phyloP scores from a whole-genome alignment of 768 basidiomycete species.

The Lepiota venenata region DNA sequence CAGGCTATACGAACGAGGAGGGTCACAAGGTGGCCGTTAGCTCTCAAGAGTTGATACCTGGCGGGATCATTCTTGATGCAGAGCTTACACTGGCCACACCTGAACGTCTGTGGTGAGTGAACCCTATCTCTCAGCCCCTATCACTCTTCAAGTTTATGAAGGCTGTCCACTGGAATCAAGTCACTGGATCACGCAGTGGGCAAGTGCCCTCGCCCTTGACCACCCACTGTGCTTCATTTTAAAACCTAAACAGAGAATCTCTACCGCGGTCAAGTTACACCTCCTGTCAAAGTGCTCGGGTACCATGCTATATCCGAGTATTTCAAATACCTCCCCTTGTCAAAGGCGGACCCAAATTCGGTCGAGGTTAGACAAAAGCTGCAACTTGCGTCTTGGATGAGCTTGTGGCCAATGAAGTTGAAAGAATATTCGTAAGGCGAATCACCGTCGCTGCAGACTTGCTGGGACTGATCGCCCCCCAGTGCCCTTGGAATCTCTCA shows the following conservation, averaged over 20 bases:
- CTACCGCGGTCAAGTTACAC: conserved; percentile 52
- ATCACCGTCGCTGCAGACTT: not conserved
- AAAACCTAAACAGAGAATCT: conserved; percentile 46
- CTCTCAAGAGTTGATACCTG: conserved; percentile 58
- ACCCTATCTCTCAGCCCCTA: conserved; percentile 2
- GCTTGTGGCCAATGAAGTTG: conserved; percentile 61
- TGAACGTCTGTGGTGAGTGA: conserved; percentile 64
- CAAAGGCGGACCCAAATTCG: conserved; percentile 54
- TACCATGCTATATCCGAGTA: conserved; percentile 68
- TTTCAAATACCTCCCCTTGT: conserved; percentile 68
- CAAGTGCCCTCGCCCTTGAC: conserved; percentile 25
- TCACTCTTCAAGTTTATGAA: conserved; percentile 18
- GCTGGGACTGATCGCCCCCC: not conserved
- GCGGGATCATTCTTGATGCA: conserved; percentile 75
- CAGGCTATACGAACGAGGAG: conserved; percentile 68
- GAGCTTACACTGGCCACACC: conserved; percentile 73
- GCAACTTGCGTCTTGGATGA: conserved; percentile 79
- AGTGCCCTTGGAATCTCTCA: conserved; percentile 77
- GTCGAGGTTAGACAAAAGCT: conserved; percentile 64
- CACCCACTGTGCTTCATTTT: not conserved
- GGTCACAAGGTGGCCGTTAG: conserved; percentile 61
- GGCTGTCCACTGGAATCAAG: conserved; percentile 78
- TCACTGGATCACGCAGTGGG: conserved; percentile 80
- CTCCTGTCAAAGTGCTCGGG: conserved; percentile 61
- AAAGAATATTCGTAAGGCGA: conserved; percentile 49